phyloP scores from a whole-genome alignment of 140 eudicot species.

The Oenanthe javanica region DNA sequence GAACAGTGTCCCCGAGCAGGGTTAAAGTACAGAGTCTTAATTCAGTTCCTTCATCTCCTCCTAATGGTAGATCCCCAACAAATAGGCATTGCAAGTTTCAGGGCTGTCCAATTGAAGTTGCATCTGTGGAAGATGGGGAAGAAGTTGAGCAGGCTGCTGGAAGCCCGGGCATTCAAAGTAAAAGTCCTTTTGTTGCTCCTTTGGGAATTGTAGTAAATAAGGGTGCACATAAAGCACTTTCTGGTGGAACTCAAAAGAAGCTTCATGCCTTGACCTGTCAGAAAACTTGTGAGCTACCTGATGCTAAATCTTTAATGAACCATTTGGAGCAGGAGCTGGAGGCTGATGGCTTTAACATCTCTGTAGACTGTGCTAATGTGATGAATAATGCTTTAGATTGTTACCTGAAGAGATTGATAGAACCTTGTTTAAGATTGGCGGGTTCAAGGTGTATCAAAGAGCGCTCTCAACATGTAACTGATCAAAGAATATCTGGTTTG shows the following conservation, averaged over 20 bases:
- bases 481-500: slow-evolving; percentile 15
- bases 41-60: slow-evolving; percentile 63
- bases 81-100: slow-evolving; percentile 42
- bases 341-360: slow-evolving; percentile 42
- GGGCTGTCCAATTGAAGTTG: slow-evolving; percentile 56
- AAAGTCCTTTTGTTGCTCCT: slow-evolving; percentile 72
- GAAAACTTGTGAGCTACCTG: slow-evolving; percentile 48
- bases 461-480: slow-evolving; percentile 4
- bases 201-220: slow-evolving; percentile 43
- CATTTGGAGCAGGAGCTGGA: slow-evolving; percentile 54
- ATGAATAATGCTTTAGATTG: slow-evolving; percentile 61
- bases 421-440: slow-evolving; percentile 54
- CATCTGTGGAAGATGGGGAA: slow-evolving; percentile 85
- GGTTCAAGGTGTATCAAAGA: slow-evolving; percentile 24
- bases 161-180: slow-evolving; percentile 49
- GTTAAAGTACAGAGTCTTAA: slow-evolving; percentile 32
- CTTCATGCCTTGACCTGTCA: slow-evolving; percentile 32
- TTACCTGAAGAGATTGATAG: slow-evolving; percentile 62
- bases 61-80: slow-evolving; percentile 55
- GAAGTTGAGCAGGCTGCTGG: slow-evolving; percentile 63
- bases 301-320: slow-evolving; percentile 39
- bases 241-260: slow-evolving; percentile 10
- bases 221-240: slow-evolving; percentile 30
- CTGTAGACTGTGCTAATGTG: slow-evolving; percentile 58
- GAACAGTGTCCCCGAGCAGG: slow-evolving; percentile 57